Evolutionary conservation across 2,329 filamentous ascomycete species (phyloP), one percentile per base, ranked within the genome.

Genomic region (Pyrenochaeta sp.): DNA sequence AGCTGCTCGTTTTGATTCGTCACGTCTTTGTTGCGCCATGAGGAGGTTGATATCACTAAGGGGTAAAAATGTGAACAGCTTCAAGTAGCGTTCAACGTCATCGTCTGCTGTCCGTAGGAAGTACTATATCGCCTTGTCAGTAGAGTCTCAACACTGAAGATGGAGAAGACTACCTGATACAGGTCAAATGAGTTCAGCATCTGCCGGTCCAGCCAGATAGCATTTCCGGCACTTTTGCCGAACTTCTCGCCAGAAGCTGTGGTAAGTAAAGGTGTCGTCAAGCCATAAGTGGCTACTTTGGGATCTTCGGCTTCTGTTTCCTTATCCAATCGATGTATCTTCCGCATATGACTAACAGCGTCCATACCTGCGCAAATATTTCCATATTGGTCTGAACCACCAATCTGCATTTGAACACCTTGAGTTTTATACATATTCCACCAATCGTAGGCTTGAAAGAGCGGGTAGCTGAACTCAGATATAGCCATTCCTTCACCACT

Each of bases 391-490:
- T 99, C 95, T 6, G 92, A 92, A 33, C 95, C 95, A 52, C 95
- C 95, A 46, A 99, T 91, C 77, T 99, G 92, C 72, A 98, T 85
- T 70, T 93, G 89, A 9, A 92, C 82, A 42, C 84, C 82, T 45
- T 82, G 84, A 20, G 83, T 81, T 41, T 85, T 83, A 76, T 90
- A 96, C 78, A 98, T 84, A 64, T 90, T 83, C 91, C 91, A 98
- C 86, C 93, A 99, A 74, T 99, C 95, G 90, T 93, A 98, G 18
- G 90, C 92, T 74, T 99, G 95, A 67, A 98, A 86, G 14, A 99
- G 78, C 1, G 96, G 95, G 70, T 99, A 99, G 36, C 87, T 85
- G 75, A 99, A 97, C 73, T 99, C 95, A 31, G 91, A 89, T 67
- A 96, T 90, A 0, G 93, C 96, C 89, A 99, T 94, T 65, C 95